These are phyloP conservation scores for Schizonepeta tenuifolia DNA, from an alignment of 257 asterid species.

Conservation along the genomic window DNA sequence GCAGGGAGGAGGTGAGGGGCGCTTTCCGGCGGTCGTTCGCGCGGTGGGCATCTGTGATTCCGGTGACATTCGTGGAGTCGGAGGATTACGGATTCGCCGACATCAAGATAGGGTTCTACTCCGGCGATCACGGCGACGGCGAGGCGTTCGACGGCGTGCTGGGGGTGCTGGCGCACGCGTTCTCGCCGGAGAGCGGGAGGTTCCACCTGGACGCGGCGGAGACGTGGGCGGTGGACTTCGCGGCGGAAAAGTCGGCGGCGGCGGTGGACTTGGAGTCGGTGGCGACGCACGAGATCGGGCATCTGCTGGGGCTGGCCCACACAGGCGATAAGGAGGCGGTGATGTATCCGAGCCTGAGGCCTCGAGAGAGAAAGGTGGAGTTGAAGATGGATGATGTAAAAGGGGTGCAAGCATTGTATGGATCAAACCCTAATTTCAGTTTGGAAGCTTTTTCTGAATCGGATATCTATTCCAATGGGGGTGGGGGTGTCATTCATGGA, in stretches of 20 bases:
- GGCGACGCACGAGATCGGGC: constrained; percentile 93
- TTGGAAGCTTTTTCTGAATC: constrained; percentile 55
- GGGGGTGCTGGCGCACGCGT: constrained; percentile 85
- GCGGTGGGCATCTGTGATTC: constrained; percentile 77
- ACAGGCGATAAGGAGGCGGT: constrained; percentile 59
- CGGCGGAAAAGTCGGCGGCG: constrained; percentile 45
- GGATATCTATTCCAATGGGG: constrained; percentile 44
- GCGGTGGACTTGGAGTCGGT: constrained; percentile 94
- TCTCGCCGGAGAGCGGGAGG: constrained; percentile 82
- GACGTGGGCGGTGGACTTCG: constrained; percentile 82
- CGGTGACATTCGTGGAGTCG: constrained; percentile 55
- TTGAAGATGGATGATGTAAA: constrained; percentile 68
- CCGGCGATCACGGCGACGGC: constrained; percentile 85
- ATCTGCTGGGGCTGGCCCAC: constrained; percentile 77
- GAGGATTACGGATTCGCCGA: constrained; percentile 65
- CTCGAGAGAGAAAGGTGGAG: constrained; percentile 62
- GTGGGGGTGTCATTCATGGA: constrained; percentile 13
- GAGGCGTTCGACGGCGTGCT: constrained; percentile 85
- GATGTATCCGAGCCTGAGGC: constrained; percentile 84
- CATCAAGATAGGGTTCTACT: constrained; percentile 72
- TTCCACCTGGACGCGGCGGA: constrained; percentile 92
- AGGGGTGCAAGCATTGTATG: constrained; percentile 78
- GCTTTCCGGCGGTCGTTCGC: constrained; percentile 62
- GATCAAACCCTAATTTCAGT: constrained; percentile 74
- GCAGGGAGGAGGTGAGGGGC: constrained; percentile 36